These are phyloP conservation scores for Russula vinacea DNA, from an alignment of 768 basidiomycete genomes.

Conservation along the genomic window DNA sequence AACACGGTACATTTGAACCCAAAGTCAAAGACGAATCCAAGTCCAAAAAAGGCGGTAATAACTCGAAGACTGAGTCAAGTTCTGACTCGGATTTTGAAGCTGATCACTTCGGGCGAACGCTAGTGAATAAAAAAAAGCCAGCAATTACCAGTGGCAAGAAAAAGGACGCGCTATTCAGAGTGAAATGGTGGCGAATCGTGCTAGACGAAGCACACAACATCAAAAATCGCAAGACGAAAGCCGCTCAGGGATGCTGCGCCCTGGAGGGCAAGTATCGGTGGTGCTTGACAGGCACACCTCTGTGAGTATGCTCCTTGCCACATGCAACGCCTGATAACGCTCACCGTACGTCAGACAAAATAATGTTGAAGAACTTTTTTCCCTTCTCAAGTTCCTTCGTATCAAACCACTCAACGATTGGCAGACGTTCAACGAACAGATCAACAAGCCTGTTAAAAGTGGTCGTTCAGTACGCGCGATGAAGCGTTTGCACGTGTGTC, in stretches of 20 bases:
- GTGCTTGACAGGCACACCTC: slow-evolving; percentile 84
- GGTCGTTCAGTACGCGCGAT: slow-evolving; percentile 66
- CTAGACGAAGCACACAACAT: slow-evolving; percentile 97
- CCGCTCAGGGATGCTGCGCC: slow-evolving; percentile 72
- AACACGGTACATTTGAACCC: slow-evolving; percentile 55
- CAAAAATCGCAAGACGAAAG: slow-evolving; percentile 80
- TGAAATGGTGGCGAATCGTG: slow-evolving; percentile 83
- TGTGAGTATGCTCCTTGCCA: slow-evolving; percentile 41
- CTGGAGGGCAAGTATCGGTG: slow-evolving; percentile 79
- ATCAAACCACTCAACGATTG: slow-evolving; percentile 79
- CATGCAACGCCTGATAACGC: neutral
- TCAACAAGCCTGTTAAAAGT: slow-evolving; percentile 74
- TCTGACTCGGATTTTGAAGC: slow-evolving; percentile 38
- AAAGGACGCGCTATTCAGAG: slow-evolving; percentile 66
- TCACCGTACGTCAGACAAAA: slow-evolving; percentile 36
- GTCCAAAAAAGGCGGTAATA: slow-evolving; percentile 40
- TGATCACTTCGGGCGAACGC: slow-evolving; percentile 47
- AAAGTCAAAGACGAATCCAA: slow-evolving; percentile 56
- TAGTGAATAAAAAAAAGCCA: slow-evolving; percentile 45
- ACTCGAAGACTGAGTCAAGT: slow-evolving; percentile 35
- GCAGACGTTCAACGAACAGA: slow-evolving; percentile 72
- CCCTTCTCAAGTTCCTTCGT: slow-evolving; percentile 84
- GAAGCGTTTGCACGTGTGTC: slow-evolving; percentile 73
- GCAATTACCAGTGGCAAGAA: slow-evolving; percentile 43
- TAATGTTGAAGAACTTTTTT: slow-evolving; percentile 83